Evolutionary conservation across 1,284 basidiomycete species (phyloP), one percentile per base, ranked within the genome.

Genomic region (Cutaneotrichosporon sp.): DNA sequence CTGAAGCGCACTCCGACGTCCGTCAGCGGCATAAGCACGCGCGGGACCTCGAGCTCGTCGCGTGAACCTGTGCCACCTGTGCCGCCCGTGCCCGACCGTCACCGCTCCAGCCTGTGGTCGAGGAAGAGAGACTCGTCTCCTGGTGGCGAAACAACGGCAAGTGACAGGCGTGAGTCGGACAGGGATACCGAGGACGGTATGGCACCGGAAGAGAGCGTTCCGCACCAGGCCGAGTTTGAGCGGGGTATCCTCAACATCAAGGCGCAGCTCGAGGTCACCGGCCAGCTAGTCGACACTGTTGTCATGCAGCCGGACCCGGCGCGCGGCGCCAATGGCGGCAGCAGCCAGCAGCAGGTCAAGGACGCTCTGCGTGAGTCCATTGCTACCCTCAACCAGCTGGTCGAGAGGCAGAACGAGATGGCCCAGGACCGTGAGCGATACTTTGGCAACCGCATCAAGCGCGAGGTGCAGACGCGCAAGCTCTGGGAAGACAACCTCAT

Each of bases 401-500:
- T 90, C 17, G 77, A 77, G 43, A 84, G 88, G 54, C 91, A 88
- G 64, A 76, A 84, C 5, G 72, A 79, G 35, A 91, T 93, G 83
- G 79, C 82, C 1, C 78, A 79, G 44, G 85, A 87, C 49, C 80
- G 94, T n/a, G 93, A 97, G 64, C 80, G 81, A 41, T 97, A 86
- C 83, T 90, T 85, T 77, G 76, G 77, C 46, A 76, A 75, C 34
- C 77, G 81, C 54, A 77, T 90, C 14, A 78, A 80, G 60, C 78
- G 80, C 18, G 91, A 96, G 68, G 79, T 82, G 45, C 82, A 85
- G 67, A 80, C 88, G 22, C 83, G 87, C 66, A 81, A 78, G 30
- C 79, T 93, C 18, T 97, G 93, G 94, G 92, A 97, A 74, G 88
- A 93, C 73, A 93, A 89, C 72, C 77, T 97, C 67, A 83, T 86